Conservation (phyloP, 306 rosid genomes). For the Cucumis sativus region Cucumber_9930_V3 NC_026661.2:5643501-5644000, state of each 20-base stretch:
- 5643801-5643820: neutral
- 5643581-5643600: neutral
- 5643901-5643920: conserved; percentile 3
- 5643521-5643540: neutral
- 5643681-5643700: conserved; percentile 5
- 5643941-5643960: neutral
- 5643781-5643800: neutral
- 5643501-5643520: neutral
- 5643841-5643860: neutral
- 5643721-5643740: conserved; percentile 2
- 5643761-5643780: neutral
- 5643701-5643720: conserved; percentile 3
- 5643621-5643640: neutral
- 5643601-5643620: neutral
- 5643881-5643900: neutral
- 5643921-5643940: neutral
- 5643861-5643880: neutral
- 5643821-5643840: neutral
- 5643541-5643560: conserved; percentile 3
- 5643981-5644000: neutral
- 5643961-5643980: neutral
- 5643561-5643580: neutral
- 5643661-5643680: neutral
- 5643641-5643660: neutral
- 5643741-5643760: neutral